Conservation (phyloP, 148 eudicot species). For the Amaranthus palmeri region DNA sequence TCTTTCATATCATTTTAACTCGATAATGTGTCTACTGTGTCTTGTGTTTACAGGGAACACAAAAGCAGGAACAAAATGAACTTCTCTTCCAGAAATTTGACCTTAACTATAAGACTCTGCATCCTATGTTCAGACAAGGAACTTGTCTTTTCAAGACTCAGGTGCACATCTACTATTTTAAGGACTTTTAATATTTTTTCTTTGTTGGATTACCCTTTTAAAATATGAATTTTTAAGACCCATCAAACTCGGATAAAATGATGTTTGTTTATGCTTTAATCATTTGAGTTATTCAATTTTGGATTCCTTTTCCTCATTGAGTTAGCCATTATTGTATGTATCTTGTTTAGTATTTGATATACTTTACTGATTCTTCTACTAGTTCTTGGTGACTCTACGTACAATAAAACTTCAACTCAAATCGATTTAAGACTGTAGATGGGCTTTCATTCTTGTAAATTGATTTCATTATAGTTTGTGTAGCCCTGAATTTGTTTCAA, state of each 20-base stretch:
- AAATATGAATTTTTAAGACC: not conserved
- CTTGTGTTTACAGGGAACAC: conserved; percentile 48
- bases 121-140: conserved; percentile 76
- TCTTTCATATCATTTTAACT: not conserved
- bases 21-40: not conserved
- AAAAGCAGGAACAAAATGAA: conserved; percentile 74
- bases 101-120: conserved; percentile 63
- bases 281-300: not conserved
- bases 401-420: not conserved
- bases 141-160: conserved; percentile 65
- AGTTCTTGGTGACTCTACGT: not conserved
- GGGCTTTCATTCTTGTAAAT: not conserved
- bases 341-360: not conserved
- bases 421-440: not conserved
- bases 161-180: conserved; percentile 32
- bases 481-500: too few relatives aligned
- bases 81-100: conserved; percentile 65
- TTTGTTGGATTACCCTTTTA: not conserved
- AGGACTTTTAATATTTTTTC: not conserved
- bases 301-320: not conserved
- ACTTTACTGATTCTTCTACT: not conserved
- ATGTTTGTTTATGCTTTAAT: not conserved
- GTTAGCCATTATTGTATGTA: not conserved
- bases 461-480: too few relatives aligned
- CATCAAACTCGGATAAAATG: not conserved